Evolutionary conservation across 257 asterid species (phyloP).

Genomic region (Linaria vulgaris): DNA sequence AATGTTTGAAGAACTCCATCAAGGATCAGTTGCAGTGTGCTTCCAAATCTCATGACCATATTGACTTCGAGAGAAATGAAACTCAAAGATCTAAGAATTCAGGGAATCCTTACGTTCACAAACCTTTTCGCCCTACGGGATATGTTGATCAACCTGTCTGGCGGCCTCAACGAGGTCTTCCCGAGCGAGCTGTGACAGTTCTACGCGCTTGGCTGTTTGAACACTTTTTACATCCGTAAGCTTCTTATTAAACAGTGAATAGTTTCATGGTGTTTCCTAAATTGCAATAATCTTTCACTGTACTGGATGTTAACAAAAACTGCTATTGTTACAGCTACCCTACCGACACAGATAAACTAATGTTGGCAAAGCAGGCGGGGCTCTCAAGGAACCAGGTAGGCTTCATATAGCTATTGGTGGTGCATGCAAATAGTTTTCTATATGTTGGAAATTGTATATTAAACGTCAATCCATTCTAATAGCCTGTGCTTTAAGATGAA

Average conservation of each 20-base stretch:
- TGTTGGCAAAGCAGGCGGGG: slow-evolving; percentile 92
- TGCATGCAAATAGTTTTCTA: no score
- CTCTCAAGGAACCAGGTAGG: slow-evolving; percentile 89
- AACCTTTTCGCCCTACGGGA: slow-evolving; percentile 46
- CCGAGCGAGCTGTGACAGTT: slow-evolving; percentile 91
- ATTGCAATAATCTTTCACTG: no score
- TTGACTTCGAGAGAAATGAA: slow-evolving; percentile 41
- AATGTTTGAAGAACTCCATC: slow-evolving; percentile 62
- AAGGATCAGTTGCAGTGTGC: slow-evolving; percentile 71
- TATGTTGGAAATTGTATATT: no score
- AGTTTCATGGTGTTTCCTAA: no score
- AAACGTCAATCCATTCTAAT: no score
- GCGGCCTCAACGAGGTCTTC: slow-evolving; percentile 98
- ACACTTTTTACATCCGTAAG: slow-evolving; percentile 98
- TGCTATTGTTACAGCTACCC: slow-evolving; percentile 61
- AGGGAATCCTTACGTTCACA: slow-evolving; percentile 36
- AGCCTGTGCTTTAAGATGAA: no score
- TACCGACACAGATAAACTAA: slow-evolving; percentile 76
- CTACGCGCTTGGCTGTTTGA: slow-evolving; percentile 94
- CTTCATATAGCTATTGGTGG: no score
- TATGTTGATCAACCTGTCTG: slow-evolving; percentile 71
- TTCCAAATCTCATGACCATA: slow-evolving; percentile 50
- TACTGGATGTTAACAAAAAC: no score
- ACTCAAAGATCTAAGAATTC: slow-evolving; percentile 38
- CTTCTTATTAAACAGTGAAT: background rate